phyloP scores from a whole-genome alignment of 164 flowering plant genomes.

The Chimonanthus praecox region DNA sequence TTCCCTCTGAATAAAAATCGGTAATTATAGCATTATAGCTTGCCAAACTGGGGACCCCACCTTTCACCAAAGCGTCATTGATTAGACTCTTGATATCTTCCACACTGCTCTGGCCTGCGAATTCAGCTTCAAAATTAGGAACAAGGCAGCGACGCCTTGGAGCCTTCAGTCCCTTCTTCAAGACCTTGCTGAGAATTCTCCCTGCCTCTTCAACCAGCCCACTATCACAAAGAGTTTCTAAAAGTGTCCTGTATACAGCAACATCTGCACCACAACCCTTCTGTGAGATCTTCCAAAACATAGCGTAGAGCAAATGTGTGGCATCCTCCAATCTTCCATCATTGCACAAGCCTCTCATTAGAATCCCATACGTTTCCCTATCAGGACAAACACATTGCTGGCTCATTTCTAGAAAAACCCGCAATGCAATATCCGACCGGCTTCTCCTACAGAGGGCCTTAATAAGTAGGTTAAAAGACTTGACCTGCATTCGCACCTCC shows the following conservation, averaged over 20 bases:
- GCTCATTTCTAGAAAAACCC: constrained; percentile 61
- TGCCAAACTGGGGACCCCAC: constrained; percentile 43
- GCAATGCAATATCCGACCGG: constrained; percentile 56
- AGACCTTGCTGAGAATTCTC: constrained; percentile 51
- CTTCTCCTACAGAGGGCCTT: constrained; percentile 38
- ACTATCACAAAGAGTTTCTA: constrained; percentile 62
- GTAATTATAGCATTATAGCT: constrained; percentile 53
- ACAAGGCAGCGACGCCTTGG: constrained; percentile 33
- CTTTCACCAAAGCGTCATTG: constrained; percentile 47
- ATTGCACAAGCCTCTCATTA: constrained; percentile 72
- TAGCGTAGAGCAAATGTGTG: constrained; percentile 64
- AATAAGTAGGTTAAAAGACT: constrained; percentile 52
- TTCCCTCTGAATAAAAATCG: constrained; percentile 54
- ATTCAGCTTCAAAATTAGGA: constrained; percentile 28
- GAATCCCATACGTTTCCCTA: constrained; percentile 49
- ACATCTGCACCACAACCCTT: constrained; percentile 79
- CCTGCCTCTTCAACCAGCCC: constrained; percentile 48
- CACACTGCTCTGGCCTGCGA: constrained; percentile 16
- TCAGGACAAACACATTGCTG: constrained; percentile 52
- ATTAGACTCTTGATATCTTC: constrained; percentile 40
- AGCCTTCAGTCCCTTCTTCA: constrained; percentile 70
- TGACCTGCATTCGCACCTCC: constrained; percentile 52
- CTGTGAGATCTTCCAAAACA: constrained; percentile 78
- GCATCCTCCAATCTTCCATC: constrained; percentile 64
- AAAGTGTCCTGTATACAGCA: constrained; percentile 51